Base-by-base conservation (phyloP, 305 asterid genomes). In the Lippia alba region DNA sequence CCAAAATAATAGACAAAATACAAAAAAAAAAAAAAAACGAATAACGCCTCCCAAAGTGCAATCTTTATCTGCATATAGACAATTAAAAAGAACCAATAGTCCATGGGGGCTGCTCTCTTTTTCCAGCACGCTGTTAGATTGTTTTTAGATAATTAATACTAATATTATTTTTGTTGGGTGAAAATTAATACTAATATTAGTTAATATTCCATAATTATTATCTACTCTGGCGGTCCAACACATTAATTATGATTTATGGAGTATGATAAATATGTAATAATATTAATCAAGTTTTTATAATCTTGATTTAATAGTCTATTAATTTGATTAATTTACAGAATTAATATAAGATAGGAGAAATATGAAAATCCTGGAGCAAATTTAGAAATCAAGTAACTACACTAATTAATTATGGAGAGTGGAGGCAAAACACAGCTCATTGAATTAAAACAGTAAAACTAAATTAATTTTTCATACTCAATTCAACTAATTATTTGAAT, bases 21-120 rank as follows among this genome's bases (percentile, higher is more conserved):
- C 2, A 36, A 36, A 36, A 24, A 24, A 24, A 24, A 36, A 36
- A 36, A 36, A 36, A 48, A 36, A 18, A 17, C 55, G 49, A 70
- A 56, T 69, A 34, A 46, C 74, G 61, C 16, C 34, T 70, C 46
- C 67, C 74, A 5, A 70, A 24, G 74, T 70, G 48, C 66, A 40
- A 36, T 36, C 41, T 36, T 36, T 36, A 49, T 70, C 62, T 32
- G 50, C 44, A 48, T 24, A 39, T 24, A 24, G 30, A 24, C 44
- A 14, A 57, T 30, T 16, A 57, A 16, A 32, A 57, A 57, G 44
- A 57, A 12, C 53, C 53, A 46, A 46, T 46, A 10, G 53, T n/a
- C 53, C 53, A 46, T 1, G 15, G 14, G 9, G 14, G 53, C n/a
- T 46, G 53, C 53, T 46, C n/a, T 46, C n/a, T 10, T 46, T 46